A percentile compares a stretch with the other conserved stretches of the same genome.
Conservation (phyloP, 2,329 filamentous ascomycete genomes). For the Xylogone sp. region DNA sequence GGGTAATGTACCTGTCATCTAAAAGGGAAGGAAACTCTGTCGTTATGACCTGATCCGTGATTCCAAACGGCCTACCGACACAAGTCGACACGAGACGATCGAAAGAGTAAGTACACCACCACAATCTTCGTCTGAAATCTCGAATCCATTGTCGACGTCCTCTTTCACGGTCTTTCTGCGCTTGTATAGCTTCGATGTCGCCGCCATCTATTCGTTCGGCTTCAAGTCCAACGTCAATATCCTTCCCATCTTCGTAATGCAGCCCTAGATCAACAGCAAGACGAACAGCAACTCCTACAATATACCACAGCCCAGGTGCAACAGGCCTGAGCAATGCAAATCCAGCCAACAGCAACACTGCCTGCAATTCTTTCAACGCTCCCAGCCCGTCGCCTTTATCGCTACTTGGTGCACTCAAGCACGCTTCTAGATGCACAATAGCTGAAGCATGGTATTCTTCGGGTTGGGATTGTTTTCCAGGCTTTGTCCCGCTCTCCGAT, state of each 20-base stretch:
- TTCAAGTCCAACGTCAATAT: conserved; percentile 56
- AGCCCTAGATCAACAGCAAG: conserved; percentile 87
- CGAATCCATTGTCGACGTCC: conserved; percentile 77
- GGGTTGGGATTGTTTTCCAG: conserved; percentile 61
- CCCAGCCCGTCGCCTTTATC: conserved; percentile 62
- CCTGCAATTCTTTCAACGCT: conserved; percentile 88
- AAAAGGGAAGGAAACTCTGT: conserved; percentile 89
- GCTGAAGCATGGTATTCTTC: conserved; percentile 96
- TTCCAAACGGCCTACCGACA: conserved; percentile 87
- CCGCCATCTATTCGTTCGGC: conserved; percentile 31
- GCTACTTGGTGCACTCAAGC: conserved; percentile 54
- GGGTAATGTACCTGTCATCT: conserved; percentile 85
- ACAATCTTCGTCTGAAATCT: conserved; percentile 80
- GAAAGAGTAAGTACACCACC: conserved; percentile 97
- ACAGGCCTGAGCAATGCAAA: conserved; percentile 90
- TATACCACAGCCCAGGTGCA: conserved; percentile 94
- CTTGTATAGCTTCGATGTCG: conserved; percentile 24
- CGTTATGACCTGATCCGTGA: conserved; percentile 94
- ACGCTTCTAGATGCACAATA: conserved; percentile 85
- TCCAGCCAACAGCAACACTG: conserved; percentile 84
- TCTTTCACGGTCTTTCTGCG: conserved; percentile 46
- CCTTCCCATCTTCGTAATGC: conserved; percentile 83
- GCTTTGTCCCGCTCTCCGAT: conserved; percentile 26
- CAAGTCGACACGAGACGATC: conserved; percentile 94
- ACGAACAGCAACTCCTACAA: conserved; percentile 87